A percentile compares a stretch with the other conserved stretches of the same genome.
Conservation (phyloP, 2,329 filamentous ascomycete species). For the Fusarium penzigii region DNA sequence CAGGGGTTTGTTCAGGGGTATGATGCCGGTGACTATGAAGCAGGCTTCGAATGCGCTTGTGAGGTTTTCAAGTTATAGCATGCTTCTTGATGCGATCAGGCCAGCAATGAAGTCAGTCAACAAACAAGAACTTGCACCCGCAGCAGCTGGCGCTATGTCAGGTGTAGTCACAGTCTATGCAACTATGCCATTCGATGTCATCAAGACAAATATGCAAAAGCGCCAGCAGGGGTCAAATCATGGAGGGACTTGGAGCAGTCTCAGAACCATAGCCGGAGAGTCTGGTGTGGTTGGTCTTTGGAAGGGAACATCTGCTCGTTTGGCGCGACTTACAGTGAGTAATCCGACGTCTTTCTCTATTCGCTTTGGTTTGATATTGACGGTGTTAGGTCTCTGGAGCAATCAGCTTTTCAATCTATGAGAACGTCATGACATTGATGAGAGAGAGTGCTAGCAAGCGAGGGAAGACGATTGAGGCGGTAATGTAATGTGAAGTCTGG, state of each 20-base stretch:
- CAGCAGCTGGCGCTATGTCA: not conserved
- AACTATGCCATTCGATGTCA: no score
- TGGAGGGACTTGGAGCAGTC: not conserved
- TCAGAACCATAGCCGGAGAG: not conserved
- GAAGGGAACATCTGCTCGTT: conserved; percentile 1
- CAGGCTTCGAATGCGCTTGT: conserved; percentile 7
- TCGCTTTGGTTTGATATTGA: not conserved
- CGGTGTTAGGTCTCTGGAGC: not conserved
- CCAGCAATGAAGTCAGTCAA: not conserved
- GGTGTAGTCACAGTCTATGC: no score
- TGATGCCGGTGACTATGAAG: conserved; percentile 6
- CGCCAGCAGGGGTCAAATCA: not conserved
- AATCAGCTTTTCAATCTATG: conserved; percentile 1
- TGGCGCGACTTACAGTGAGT: conserved; percentile 1
- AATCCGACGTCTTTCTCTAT: no score
- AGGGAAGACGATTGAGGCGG: no score
- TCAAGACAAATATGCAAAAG: not conserved
- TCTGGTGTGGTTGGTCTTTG: not conserved
- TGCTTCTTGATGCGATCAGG: not conserved
- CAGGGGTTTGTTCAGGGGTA: not conserved
- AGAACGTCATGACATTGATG: not conserved
- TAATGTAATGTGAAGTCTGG: no score
- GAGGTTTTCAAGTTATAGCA: conserved; percentile 6
- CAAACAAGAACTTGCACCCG: not conserved
- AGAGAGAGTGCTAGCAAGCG: no score